Conservation (phyloP, 148 eudicot genomes). For the Silene uniflora region DNA sequence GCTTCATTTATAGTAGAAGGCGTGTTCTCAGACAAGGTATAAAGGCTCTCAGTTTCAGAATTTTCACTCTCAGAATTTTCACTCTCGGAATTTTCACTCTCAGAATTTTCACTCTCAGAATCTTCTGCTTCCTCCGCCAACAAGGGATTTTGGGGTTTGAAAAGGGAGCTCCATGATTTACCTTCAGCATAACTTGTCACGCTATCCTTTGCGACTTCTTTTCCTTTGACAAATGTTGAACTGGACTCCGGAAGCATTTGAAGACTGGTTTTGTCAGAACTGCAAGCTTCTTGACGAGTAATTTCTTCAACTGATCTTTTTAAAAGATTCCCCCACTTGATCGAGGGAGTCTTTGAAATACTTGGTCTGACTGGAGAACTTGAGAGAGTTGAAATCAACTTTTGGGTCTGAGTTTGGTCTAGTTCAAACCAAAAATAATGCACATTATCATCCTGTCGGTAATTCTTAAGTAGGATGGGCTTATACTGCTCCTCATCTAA, state of each 20-base stretch:
- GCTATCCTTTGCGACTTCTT: slow-evolving; percentile 12
- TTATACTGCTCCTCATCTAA: slow-evolving; percentile 50
- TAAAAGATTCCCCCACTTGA: slow-evolving; percentile 25
- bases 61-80: too few species aligned
- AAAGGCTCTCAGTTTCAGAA: too few species aligned
- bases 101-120: too few species aligned
- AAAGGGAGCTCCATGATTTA: slow-evolving; percentile 54
- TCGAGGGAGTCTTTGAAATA: slow-evolving; percentile 20
- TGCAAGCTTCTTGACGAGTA: slow-evolving; percentile 13
- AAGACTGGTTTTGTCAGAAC: neutral
- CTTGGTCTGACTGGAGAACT: slow-evolving; percentile 24
- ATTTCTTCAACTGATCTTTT: slow-evolving; percentile 14
- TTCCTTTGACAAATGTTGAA: slow-evolving; percentile 4
- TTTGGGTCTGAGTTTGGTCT: slow-evolving; percentile 44
- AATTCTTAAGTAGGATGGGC: slow-evolving; percentile 48
- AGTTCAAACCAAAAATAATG: slow-evolving; percentile 60
- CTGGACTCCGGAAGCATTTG: slow-evolving; percentile 11
- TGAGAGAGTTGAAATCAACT: slow-evolving; percentile 42
- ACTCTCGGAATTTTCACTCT: too few species aligned
- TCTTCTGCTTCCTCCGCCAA: slow-evolving; percentile 16
- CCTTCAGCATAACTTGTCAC: slow-evolving; percentile 18
- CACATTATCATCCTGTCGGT: slow-evolving; percentile 15
- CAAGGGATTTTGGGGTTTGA: slow-evolving; percentile 28
- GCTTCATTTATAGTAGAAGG: slow-evolving; percentile 2
- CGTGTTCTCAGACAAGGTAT: slow-evolving; percentile 7